Evolutionary conservation across 2,329 filamentous ascomycete species (phyloP), one percentile per base, ranked within the genome.

Genomic region (Pezicula rhizophila): DNA sequence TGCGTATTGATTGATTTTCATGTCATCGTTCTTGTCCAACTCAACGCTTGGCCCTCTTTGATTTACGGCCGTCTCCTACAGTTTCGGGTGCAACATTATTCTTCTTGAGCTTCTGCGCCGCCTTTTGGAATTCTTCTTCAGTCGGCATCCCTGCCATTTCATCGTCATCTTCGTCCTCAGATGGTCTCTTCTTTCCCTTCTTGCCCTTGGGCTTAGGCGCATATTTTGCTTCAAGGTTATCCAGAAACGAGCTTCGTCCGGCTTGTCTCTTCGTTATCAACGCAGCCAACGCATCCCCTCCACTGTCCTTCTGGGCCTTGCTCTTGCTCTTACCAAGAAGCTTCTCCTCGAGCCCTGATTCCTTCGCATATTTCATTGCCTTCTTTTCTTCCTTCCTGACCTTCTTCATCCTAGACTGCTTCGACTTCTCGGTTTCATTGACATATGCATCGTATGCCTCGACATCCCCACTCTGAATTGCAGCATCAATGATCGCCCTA

Each of bases 181-280:
- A 65, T 23, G 67, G 70, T 56, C 76, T 72, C 62, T 78, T 80
- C 62, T 73, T 74, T 10, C 72, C 73, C 52, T 66, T 72, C 48
- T 65, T 60, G 42, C 62, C 63, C 40, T 66, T 68, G 58, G 41
- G 58, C 54, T 55, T 74, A 75, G 45, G 28, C 28, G 11, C 70
- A 64, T 95, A 95, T 69, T 92, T 95, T 43, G 83, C 86, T 50
- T 88, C 88, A 44, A 96, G 68, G 44, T 78, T 72, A 53, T 87
- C 86, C 20, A 95, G 70, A 64, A 95, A 89, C 34, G 71, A 73
- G 25, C 70, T 68, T 31, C 86, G 74, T 38, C 77, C 76, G 57
- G 84, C 75, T 64, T 93, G 86, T 42, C 85, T 79, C 60, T 79
- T 75, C 63, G 79, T 78, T 53, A 95, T 95, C 60, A 95, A 65